Evolutionary conservation across 257 asterid genomes (phyloP), one percentile per base, ranked within the genome.

Genomic region (Salvia miltiorrhiza): DNA sequence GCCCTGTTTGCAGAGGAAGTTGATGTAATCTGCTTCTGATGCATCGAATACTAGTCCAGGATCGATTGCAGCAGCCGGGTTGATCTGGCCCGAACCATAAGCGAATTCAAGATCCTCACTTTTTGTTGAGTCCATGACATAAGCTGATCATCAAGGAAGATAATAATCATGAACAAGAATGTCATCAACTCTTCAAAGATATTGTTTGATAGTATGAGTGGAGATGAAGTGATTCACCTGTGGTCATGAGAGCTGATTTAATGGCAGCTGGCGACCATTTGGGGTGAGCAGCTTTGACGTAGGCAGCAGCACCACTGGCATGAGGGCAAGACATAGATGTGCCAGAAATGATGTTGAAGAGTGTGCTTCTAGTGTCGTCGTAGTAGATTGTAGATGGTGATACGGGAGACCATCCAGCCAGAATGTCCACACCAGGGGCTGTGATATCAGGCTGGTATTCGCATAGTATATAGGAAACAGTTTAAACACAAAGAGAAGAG

Each of bases 271-370:
- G 84, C 6, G 84, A 79, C 84, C 87, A 82, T 7, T 26, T 41
- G 0, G 87, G 84, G 21, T 79, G 60, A 43, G 40, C 76, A 21
- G 84, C 78, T 68, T 79, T 82, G 26, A 82, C 82, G 9, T 48
- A 73, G 43, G 84, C 84, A 3, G 82, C 84, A 47, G 82, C 80
- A 14, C 78, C 87, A 40, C 80, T 82, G 30, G 80, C 84, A 30
- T 82, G 87, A 71, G 87, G 87, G 57, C 87, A 79, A 30, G 84
- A 79, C 84, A 82, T 82, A 75, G 87, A 79, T 52, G 87, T 79
- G 48, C 86, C 86, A 14, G 86, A 82, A 16, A 82, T 76, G 67
- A 82, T 78, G 67, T 78, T 82, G 74, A 59, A 78, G 60, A 73
- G 67, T 12, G 73, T 65, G 78, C 69, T 73, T 58, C 78, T 57